These are phyloP conservation scores for Pythium scleroteichum DNA, from an alignment of 352 stramenopile genomes.

Conservation along the genomic window DNA sequence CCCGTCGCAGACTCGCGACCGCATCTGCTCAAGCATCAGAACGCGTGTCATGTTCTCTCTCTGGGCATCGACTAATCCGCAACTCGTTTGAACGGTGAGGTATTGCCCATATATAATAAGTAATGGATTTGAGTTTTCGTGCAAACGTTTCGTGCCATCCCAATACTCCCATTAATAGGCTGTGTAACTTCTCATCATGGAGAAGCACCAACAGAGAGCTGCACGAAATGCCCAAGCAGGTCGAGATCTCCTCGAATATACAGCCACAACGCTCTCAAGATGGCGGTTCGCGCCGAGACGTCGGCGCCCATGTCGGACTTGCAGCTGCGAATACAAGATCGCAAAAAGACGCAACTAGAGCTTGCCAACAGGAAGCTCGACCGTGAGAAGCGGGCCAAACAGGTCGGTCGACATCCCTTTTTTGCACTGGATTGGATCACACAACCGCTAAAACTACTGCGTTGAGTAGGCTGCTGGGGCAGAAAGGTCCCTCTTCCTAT, in stretches of 20 bases:
- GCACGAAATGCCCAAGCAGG: neutral
- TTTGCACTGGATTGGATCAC: conserved; percentile 1
- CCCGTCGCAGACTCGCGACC: conserved; percentile 20
- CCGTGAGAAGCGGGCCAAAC: conserved; percentile 18
- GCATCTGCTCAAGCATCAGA: conserved; percentile 26
- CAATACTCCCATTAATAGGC: too few species aligned
- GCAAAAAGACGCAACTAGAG: conserved; percentile 31
- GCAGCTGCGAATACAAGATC: conserved; percentile 32
- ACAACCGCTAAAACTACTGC: too few species aligned
- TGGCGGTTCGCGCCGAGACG: neutral
- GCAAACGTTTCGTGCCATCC: too few species aligned
- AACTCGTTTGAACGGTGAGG: neutral
- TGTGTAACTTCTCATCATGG: too few species aligned
- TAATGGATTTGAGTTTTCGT: neutral
- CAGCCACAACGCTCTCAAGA: neutral
- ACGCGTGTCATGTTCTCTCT: conserved; percentile 23
- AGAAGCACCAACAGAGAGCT: too few species aligned
- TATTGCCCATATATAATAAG: neutral
- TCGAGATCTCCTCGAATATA: neutral
- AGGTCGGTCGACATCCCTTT: neutral
- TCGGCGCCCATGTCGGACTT: conserved; percentile 24
- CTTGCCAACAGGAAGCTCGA: conserved; percentile 24
- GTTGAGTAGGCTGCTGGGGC: conserved; percentile 40
- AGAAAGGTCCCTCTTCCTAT: conserved; percentile 44
- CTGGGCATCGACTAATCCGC: neutral